Conservation (phyloP, 768 basidiomycete genomes). For the Boletus bicolor region DNA sequence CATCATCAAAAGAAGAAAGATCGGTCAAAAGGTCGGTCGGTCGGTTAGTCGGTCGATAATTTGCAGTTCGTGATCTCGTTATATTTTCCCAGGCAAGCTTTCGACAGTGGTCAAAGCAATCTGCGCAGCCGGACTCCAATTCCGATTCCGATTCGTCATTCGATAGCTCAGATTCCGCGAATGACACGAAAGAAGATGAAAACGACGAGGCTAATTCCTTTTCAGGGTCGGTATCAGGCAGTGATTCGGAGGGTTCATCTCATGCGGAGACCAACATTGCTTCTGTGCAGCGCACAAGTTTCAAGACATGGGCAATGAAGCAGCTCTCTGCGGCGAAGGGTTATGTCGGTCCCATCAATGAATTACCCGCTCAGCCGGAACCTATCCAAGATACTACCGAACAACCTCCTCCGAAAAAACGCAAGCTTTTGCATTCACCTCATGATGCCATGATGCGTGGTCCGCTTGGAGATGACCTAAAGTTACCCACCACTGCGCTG, state of each 20-base stretch:
- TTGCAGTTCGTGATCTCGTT: background rate
- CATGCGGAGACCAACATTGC: conserved; percentile 17
- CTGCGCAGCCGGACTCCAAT: conserved; percentile 27
- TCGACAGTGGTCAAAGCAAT: conserved; percentile 48
- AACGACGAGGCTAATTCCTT: conserved; percentile 12
- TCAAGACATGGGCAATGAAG: conserved; percentile 88
- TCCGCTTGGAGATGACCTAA: conserved; percentile 72
- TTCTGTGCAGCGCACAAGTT: conserved; percentile 46
- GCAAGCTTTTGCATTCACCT: conserved; percentile 36
- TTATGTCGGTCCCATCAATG: conserved; percentile 24
- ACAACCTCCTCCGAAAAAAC: conserved; percentile 41
- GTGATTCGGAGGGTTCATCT: conserved; percentile 18
- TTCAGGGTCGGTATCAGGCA: conserved; percentile 15
- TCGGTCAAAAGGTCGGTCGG: conserved; percentile 42
- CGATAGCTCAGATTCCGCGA: conserved; percentile 77
- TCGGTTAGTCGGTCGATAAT: conserved; percentile 32
- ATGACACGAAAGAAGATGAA: conserved; percentile 43
- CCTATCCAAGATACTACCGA: background rate
- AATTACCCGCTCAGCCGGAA: conserved; percentile 17
- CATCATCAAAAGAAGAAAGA: conserved; percentile 42
- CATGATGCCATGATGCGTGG: conserved; percentile 56
- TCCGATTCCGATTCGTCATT: conserved; percentile 59
- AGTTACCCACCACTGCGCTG: conserved; percentile 65
- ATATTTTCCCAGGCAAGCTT: conserved; percentile 35
- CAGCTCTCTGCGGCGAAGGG: conserved; percentile 59